phyloP scores from a whole-genome alignment of 2,329 filamentous ascomycete species.

The Penicillium sp. region DNA sequence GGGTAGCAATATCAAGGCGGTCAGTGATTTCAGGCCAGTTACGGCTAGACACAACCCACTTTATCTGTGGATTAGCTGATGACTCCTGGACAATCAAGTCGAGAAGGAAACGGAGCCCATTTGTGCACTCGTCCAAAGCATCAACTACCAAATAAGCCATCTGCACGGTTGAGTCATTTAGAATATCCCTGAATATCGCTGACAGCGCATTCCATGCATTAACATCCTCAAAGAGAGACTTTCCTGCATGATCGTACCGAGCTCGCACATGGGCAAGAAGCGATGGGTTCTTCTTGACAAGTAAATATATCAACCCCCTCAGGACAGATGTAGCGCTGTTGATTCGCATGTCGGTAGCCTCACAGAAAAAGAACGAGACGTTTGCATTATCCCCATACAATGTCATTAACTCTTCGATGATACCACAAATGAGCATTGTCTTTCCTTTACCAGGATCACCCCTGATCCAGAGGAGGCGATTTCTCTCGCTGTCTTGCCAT shows the following conservation, averaged over 20 bases:
- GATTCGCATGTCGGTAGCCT: slow-evolving; percentile 31
- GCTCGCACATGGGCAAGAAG: slow-evolving; percentile 8
- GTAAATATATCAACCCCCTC: slow-evolving; percentile 32
- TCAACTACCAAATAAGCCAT: slow-evolving; percentile 10
- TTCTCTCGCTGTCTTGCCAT: slow-evolving; percentile 13
- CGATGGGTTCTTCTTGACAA: slow-evolving; percentile 8
- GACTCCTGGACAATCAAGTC: background rate
- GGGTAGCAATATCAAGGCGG: background rate
- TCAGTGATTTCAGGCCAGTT: slow-evolving; percentile 4
- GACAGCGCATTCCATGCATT: slow-evolving; percentile 12
- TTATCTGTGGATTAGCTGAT: background rate
- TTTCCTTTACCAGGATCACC: slow-evolving; percentile 32
- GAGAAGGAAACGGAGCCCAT: background rate
- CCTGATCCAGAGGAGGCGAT: slow-evolving; percentile 28
- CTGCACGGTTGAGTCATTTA: background rate
- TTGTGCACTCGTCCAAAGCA: slow-evolving; percentile 11
- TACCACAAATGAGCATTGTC: slow-evolving; percentile 30
- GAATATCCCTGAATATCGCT: slow-evolving; percentile 4
- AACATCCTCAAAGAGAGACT: slow-evolving; percentile 5
- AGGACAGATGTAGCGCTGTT: slow-evolving; percentile 38
- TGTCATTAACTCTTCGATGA: slow-evolving; percentile 23
- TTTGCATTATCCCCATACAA: background rate
- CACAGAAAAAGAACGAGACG: slow-evolving; percentile 40
- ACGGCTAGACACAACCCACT: slow-evolving; percentile 10
- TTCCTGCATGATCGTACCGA: slow-evolving; percentile 5